Conservation (phyloP, 108 stramenopile species). For the Phaeodactylum tricornutum region DNA sequence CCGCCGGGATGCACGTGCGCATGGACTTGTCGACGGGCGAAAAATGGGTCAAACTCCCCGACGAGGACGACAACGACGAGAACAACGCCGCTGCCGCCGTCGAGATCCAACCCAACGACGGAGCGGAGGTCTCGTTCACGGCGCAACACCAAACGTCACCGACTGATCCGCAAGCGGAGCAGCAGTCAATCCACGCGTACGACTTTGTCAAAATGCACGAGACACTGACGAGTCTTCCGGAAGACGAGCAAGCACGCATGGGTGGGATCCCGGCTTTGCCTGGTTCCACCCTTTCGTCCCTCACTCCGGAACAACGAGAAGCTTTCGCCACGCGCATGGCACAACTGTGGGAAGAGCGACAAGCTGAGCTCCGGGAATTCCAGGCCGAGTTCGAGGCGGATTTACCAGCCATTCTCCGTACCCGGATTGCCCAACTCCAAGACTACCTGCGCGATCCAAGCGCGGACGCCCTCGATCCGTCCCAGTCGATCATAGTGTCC, state of each 20-base stretch:
- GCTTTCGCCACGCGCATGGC: conserved; percentile 59
- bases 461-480: too few relatives aligned
- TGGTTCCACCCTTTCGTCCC: conserved; percentile 4
- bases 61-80: conserved; percentile 19
- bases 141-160: too few relatives aligned
- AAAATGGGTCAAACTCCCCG: conserved; percentile 62
- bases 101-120: too few relatives aligned
- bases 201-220: conserved; percentile 84
- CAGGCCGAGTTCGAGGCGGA: conserved; percentile 36
- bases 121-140: too few relatives aligned
- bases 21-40: conserved; percentile 79
- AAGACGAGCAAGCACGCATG: conserved; percentile 61
- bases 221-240: conserved; percentile 56
- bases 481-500: too few relatives aligned
- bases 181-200: conserved; percentile 13
- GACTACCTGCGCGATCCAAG: conserved; percentile 52
- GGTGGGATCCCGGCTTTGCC: conserved; percentile 55
- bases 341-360: conserved; percentile 71
- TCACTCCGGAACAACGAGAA: conserved; percentile 15
- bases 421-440: conserved; percentile 38
- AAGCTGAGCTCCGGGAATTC: conserved; percentile 51
- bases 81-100: neutral
- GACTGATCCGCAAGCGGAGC: too few relatives aligned
- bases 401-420: conserved; percentile 51
- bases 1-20: conserved; percentile 67